Base-by-base conservation (phyloP, 495 filamentous ascomycete species). In the Aspergillus steynii region DNA sequence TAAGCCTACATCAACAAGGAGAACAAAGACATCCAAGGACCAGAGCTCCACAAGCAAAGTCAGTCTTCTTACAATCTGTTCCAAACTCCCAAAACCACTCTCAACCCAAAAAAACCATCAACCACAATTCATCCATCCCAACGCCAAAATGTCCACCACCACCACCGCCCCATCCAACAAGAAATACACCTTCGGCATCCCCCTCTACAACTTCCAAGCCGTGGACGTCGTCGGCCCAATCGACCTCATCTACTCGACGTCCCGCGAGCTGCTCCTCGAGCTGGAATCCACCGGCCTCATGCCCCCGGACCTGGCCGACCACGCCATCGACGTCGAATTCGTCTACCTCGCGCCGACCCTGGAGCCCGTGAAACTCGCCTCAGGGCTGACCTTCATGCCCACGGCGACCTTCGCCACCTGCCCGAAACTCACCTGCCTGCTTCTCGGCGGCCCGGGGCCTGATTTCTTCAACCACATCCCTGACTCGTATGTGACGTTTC, bases 121-220 rank as follows among this genome's bases (percentile, higher is more conserved):
- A 37, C 34, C 34, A 9, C 34, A 37, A 37, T 8, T 37, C 34
- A 14, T 3, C 37, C 37, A 42, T 14, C 20, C 20, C 20, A 20
- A 20, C 20, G 20, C 20, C 37, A 42, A 42, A 15, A 42, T 42
- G 37, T 42, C 37, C 31, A 1, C 9, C 37, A 14, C 37, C 37
- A 15, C 12, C 10, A 20, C 20, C 20, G 20, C 5, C 9, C 10
- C 5, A 42, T 2, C 37, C 37, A 9, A 1, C 6, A 42, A 42
- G 37, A 42, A 42, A 10, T 42, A 42, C 37, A 12, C 14, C 37
- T 9, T 57, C 29, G 51, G 29, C 20, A 8, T 53, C 29, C 29
- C 34, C 12, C 51, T 53, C 29, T 53, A 53, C 51, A 4, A 53
- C 51, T 53, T 53, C 29, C 51, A 53, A 25, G 29, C 25, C 51